These are phyloP conservation scores for Sporothrix mexicana DNA, from an alignment of 2,329 filamentous ascomycete species.

Conservation along the genomic window DNA sequence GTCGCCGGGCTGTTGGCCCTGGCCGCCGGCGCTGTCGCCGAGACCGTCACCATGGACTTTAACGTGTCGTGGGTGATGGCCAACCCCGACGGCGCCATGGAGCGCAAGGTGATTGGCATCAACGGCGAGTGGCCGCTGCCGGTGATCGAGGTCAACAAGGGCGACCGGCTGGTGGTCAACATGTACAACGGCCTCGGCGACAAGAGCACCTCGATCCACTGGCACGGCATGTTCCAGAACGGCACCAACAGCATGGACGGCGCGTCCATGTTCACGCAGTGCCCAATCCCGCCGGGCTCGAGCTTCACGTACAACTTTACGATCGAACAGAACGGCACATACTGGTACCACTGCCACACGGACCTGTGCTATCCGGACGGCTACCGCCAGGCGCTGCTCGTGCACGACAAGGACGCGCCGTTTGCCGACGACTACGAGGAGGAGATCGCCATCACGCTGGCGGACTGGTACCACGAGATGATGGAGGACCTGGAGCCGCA, in stretches of 20 bases:
- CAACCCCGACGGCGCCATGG: slow-evolving; percentile 71
- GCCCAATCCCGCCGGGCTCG: slow-evolving; percentile 66
- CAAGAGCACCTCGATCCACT: slow-evolving; percentile 68
- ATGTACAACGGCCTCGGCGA: slow-evolving; percentile 66
- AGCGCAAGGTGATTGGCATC: slow-evolving; percentile 74
- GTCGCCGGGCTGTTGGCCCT: slow-evolving; percentile 33
- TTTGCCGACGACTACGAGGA: slow-evolving; percentile 64
- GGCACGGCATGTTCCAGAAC: slow-evolving; percentile 74
- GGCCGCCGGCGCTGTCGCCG: slow-evolving; percentile 42
- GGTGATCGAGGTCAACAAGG: slow-evolving; percentile 64
- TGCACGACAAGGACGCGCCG: slow-evolving; percentile 63
- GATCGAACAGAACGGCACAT: slow-evolving; percentile 66
- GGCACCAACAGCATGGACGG: slow-evolving; percentile 75
- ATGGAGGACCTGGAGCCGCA: slow-evolving; percentile 53
- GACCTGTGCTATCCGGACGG: slow-evolving; percentile 74
- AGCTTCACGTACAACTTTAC: slow-evolving; percentile 74
- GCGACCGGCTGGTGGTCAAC: slow-evolving; percentile 66
- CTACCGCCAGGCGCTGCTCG: slow-evolving; percentile 38
- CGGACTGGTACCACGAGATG: slow-evolving; percentile 73
- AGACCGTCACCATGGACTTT: slow-evolving; percentile 66
- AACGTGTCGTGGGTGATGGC: slow-evolving; percentile 73
- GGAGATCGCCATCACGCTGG: slow-evolving; percentile 68
- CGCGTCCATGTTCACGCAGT: slow-evolving; percentile 69
- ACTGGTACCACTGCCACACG: slow-evolving; percentile 79
- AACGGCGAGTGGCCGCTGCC: slow-evolving; percentile 79